A percentile compares a stretch with the other conserved stretches of the same genome.
Evolutionary conservation across 169 alveolate genomes (phyloP).

Genomic region (Eimeria falciformis): DNA sequence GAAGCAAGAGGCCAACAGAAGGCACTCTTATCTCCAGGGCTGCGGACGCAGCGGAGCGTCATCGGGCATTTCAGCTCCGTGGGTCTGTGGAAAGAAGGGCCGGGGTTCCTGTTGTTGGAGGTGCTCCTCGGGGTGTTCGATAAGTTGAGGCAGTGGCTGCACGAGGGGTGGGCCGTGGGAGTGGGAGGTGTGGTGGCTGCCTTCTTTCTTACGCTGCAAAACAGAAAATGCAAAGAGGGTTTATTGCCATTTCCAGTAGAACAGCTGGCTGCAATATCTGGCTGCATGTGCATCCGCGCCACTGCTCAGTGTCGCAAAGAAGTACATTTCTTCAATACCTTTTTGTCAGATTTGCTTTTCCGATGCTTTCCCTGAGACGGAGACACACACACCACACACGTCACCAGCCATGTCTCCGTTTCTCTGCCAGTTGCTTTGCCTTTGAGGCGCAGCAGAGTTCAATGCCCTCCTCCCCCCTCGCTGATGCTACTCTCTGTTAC

Average conservation of each 20-base stretch:
- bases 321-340: neutral
- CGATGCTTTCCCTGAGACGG: slow-evolving; percentile 33
- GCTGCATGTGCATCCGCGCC: too few relatives aligned
- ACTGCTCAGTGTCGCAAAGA: neutral
- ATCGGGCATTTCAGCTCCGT: neutral
- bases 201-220: slow-evolving; percentile 49
- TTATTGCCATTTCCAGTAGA: too few relatives aligned
- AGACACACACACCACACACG: too few relatives aligned
- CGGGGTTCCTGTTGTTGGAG: neutral
- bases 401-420: too few relatives aligned
- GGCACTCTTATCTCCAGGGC: neutral
- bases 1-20: neutral
- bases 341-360: slow-evolving; percentile 47
- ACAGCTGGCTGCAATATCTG: too few relatives aligned
- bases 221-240: neutral
- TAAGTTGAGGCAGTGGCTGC: neutral
- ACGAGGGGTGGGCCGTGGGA: neutral
- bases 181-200: slow-evolving; percentile 54
- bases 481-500: too few relatives aligned
- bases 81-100: neutral
- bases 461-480: too few relatives aligned
- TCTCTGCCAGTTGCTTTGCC: too few relatives aligned
- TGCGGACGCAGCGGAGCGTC: slow-evolving; percentile 47
- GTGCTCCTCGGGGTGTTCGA: neutral
- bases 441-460: too few relatives aligned